Conservation (phyloP, 1,284 basidiomycete species). For the Naganishia liquefaciens region DNA sequence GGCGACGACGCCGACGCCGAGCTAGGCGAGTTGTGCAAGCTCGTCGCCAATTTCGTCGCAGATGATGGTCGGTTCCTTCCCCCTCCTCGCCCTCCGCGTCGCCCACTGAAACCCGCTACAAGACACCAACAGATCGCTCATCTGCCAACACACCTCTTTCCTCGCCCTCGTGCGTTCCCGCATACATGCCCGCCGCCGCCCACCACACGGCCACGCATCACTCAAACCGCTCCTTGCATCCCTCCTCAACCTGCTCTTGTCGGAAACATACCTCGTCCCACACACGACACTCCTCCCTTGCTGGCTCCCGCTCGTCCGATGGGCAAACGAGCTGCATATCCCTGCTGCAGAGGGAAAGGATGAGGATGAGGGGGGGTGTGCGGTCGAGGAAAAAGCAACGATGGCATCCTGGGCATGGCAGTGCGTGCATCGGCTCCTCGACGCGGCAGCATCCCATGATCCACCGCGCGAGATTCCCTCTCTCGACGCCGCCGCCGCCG, state of each 20-base stretch:
- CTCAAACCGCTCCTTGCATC: constrained; percentile 10
- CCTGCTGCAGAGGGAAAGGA: neutral
- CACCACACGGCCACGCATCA: neutral
- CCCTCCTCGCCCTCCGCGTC: neutral
- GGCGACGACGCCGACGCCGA: neutral
- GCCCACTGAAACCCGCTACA: neutral
- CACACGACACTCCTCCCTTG: neutral
- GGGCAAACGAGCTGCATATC: constrained; percentile 1
- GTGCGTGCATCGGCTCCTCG: neutral
- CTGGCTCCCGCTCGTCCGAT: neutral
- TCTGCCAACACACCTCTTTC: neutral
- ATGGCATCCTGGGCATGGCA: constrained; percentile 17
- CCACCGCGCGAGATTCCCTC: neutral
- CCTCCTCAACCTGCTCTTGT: constrained; percentile 17
- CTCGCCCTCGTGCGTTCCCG: neutral
- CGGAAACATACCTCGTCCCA: neutral
- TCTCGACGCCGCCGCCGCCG: neutral
- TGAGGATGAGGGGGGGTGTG: neutral
- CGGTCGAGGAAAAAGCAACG: neutral
- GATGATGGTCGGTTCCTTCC: constrained; percentile 9
- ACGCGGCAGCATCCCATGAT: neutral
- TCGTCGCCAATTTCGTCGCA: constrained; percentile 16
- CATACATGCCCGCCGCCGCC: neutral
- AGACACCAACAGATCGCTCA: constrained; percentile 10
- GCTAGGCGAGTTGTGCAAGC: neutral